Evolutionary conservation across 495 filamentous ascomycete genomes (phyloP).

Genomic region (Aspergillus funiculosus): DNA sequence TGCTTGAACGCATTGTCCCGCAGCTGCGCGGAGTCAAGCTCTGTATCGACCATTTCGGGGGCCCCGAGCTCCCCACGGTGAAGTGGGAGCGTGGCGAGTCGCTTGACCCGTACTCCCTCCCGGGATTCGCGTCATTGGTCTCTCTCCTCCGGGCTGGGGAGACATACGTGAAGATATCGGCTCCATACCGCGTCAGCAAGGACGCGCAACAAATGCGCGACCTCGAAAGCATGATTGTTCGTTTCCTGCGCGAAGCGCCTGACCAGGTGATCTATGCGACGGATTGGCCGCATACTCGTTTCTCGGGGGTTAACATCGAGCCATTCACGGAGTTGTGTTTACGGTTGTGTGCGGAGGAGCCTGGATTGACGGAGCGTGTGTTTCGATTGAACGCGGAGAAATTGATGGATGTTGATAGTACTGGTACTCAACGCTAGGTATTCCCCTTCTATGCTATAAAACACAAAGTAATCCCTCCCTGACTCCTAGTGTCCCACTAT

Average conservation of each 20-base stretch:
- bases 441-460: too few relatives aligned
- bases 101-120: slow-evolving; percentile 37
- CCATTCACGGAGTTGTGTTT: slow-evolving; percentile 41
- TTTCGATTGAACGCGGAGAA: slow-evolving; percentile 44
- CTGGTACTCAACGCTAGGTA: too few relatives aligned
- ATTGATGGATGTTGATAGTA: slow-evolving; percentile 24
- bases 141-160: slow-evolving; percentile 33
- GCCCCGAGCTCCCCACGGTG: slow-evolving; percentile 29
- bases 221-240: slow-evolving; percentile 34
- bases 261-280: slow-evolving; percentile 44
- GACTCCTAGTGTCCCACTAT: too few relatives aligned
- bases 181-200: slow-evolving; percentile 42
- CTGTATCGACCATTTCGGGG: slow-evolving; percentile 48
- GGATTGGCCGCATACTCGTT: slow-evolving; percentile 52
- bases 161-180: slow-evolving; percentile 48
- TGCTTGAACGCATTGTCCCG: slow-evolving; percentile 39
- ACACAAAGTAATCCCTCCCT: too few relatives aligned
- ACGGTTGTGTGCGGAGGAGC: slow-evolving; percentile 34
- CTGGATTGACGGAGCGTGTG: slow-evolving; percentile 36
- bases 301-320: slow-evolving; percentile 37
- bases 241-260: slow-evolving; percentile 34
- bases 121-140: slow-evolving; percentile 39
- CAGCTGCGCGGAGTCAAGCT: slow-evolving; percentile 40
- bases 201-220: slow-evolving; percentile 33
- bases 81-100: slow-evolving; percentile 3